These are phyloP conservation scores for Nematodospora valgi DNA, from an alignment of 805 yeast genomes.

Conservation along the genomic window DNA sequence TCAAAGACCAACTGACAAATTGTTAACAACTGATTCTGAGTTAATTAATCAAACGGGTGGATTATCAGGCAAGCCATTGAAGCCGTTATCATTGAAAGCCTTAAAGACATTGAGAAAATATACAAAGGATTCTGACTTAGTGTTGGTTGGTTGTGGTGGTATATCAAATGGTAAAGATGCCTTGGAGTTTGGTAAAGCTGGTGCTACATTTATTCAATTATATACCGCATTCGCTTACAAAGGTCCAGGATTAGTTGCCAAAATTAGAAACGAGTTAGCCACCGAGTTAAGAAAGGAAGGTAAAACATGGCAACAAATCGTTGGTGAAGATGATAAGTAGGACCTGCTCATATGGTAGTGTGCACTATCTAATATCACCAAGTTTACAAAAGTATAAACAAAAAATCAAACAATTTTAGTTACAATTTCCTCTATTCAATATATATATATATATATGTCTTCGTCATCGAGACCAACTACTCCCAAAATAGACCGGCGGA, in stretches of 20 bases:
- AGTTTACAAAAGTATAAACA: constrained; percentile 1
- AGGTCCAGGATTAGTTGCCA: constrained; percentile 78
- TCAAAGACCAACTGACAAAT: constrained; percentile 60
- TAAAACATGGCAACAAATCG: constrained; percentile 78
- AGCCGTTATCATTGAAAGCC: constrained; percentile 72
- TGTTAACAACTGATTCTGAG: constrained; percentile 45
- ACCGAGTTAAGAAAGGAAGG: constrained; percentile 63
- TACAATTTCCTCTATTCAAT: neutral
- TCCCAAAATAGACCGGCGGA: constrained; percentile 17
- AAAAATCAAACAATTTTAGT: neutral
- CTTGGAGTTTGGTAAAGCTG: constrained; percentile 86
- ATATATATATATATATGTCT: neutral
- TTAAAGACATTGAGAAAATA: constrained; percentile 67
- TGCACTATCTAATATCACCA: neutral
- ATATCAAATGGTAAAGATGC: constrained; percentile 86
- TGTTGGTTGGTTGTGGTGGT: constrained; percentile 93
- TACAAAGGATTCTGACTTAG: constrained; percentile 69
- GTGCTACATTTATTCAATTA: constrained; percentile 84
- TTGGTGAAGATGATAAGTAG: constrained; percentile 53
- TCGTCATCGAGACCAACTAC: constrained; percentile 21
- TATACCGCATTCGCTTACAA: constrained; percentile 89
- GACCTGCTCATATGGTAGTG: neutral
- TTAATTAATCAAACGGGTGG: constrained; percentile 73
- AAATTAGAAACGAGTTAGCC: constrained; percentile 40
- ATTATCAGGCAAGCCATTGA: constrained; percentile 87